These are phyloP conservation scores for Cryptosporidium parvum DNA, from an alignment of 169 alveolate species.

Conservation along the genomic window DNA sequence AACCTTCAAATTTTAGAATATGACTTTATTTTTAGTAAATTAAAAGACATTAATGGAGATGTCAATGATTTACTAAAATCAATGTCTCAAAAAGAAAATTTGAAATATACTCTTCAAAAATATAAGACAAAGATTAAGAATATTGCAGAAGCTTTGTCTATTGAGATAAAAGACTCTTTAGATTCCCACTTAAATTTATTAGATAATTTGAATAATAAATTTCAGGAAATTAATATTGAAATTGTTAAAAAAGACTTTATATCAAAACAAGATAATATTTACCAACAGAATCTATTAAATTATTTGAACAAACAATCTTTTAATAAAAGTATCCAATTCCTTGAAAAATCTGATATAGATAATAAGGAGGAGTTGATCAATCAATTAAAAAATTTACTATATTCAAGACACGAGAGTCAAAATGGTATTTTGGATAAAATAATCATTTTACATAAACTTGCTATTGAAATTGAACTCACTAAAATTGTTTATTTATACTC, in stretches of 20 bases:
- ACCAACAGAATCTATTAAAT: neutral
- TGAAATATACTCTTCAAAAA: slow-evolving; percentile 9
- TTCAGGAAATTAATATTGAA: neutral
- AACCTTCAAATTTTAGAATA: neutral
- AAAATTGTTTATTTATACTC: neutral
- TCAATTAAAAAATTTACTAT: neutral
- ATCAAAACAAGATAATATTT: neutral
- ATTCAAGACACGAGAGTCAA: slow-evolving; percentile 26
- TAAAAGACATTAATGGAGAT: neutral
- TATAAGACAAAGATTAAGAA: slow-evolving; percentile 23
- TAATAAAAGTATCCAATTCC: neutral
- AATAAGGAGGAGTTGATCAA: neutral
- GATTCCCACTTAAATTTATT: neutral
- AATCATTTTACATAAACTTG: slow-evolving; percentile 13
- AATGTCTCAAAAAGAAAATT: neutral
- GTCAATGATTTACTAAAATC: neutral
- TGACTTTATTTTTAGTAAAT: neutral
- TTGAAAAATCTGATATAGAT: neutral
- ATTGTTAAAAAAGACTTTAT: neutral
- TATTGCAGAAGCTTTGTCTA: neutral
- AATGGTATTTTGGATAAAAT: slow-evolving; percentile 4
- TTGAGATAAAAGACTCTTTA: neutral
- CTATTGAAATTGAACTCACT: slow-evolving; percentile 29
- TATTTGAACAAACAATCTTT: neutral
- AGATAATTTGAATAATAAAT: neutral